A percentile compares a stretch with the other conserved stretches of the same genome.
These are phyloP conservation scores for Hymenoscyphus repandus DNA, from an alignment of 2,329 filamentous ascomycete genomes.

Conservation along the genomic window DNA sequence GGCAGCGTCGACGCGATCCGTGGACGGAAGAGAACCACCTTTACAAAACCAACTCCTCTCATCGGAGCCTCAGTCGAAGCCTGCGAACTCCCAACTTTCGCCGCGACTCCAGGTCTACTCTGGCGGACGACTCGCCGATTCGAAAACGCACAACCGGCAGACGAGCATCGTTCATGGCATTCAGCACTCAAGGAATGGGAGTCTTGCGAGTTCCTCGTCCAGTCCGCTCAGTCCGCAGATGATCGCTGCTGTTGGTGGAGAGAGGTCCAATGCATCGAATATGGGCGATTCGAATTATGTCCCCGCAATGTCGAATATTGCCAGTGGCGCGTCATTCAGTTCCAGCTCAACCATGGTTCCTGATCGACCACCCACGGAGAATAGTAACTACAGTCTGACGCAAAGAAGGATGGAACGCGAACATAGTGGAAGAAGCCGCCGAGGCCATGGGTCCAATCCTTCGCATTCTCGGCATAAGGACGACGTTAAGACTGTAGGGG, in stretches of 20 bases:
- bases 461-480: constrained; percentile 60
- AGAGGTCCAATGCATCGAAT: constrained; percentile 28
- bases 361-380: constrained; percentile 38
- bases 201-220: constrained; percentile 70
- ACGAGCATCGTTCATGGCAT: constrained; percentile 96
- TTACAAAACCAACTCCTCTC: constrained; percentile 18
- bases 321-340: constrained; percentile 26
- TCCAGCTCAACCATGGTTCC: constrained; percentile 31
- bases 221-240: constrained; percentile 86
- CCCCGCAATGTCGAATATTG: constrained; percentile 24
- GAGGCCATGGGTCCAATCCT: constrained; percentile 67
- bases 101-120: constrained; percentile 19
- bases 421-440: constrained; percentile 63
- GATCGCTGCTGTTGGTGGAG: constrained; percentile 60
- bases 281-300: constrained; percentile 28
- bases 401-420: constrained; percentile 55
- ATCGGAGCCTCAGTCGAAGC: constrained; percentile 7
- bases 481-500: constrained; percentile 89
- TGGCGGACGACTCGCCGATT: constrained; percentile 43
- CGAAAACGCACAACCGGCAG: constrained; percentile 74
- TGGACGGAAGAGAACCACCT: constrained; percentile 20
- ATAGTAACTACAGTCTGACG: constrained; percentile 37
- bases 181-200: constrained; percentile 87
- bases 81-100: constrained; percentile 16
- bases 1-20: constrained; percentile 18